These are phyloP conservation scores for Stipa capillata DNA, from an alignment of 176 grass and related monocot species.

Conservation along the genomic window DNA sequence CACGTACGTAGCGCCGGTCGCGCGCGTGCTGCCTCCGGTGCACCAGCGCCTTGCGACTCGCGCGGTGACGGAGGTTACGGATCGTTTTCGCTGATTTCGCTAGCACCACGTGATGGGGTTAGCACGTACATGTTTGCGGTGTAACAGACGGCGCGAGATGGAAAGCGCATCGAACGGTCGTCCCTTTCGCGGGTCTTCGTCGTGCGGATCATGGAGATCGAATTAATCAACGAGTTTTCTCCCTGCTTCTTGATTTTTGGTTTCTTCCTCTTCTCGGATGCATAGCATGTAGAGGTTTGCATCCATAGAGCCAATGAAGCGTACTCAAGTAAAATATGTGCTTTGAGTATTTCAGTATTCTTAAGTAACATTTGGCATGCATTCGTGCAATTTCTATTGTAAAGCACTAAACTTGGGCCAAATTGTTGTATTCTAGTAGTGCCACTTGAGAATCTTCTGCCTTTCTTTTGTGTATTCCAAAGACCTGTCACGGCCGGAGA, in stretches of 20 bases:
- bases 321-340: not conserved
- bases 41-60: too few species aligned
- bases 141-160: not conserved
- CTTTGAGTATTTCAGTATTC: too few species aligned
- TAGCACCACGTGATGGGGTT: conserved; percentile 17
- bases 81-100: not conserved
- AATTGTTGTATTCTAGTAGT: not conserved
- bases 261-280: not conserved
- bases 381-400: not conserved
- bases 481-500: not conserved
- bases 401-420: not conserved
- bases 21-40: too few species aligned
- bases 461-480: not conserved
- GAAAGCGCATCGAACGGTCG: not conserved
- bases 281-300: too few species aligned
- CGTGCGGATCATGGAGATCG: conserved; percentile 10
- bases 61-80: too few species aligned
- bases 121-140: conserved; percentile 6
- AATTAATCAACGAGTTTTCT: not conserved
- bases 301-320: too few species aligned
- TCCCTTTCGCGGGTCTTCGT: conserved; percentile 4
- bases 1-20: not conserved
- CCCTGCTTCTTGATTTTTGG: not conserved
- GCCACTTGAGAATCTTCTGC: not conserved
- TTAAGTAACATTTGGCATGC: not conserved